Evolutionary conservation across 1,139 yeast genomes (phyloP).

Genomic region (Sugiyamaella novakii): DNA sequence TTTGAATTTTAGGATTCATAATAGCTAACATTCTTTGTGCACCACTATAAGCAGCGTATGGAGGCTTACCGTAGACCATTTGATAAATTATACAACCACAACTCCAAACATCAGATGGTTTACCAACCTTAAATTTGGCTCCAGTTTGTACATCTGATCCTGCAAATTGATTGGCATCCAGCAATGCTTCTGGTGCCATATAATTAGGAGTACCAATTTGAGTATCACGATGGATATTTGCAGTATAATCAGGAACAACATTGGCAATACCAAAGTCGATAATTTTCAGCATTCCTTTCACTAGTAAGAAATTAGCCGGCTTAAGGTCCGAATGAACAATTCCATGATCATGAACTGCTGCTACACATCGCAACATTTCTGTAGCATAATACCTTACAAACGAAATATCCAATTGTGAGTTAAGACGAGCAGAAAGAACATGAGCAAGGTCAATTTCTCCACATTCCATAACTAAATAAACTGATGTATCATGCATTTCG

Average conservation of each 20-base stretch:
- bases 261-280: conserved; percentile 97
- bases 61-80: conserved; percentile 92
- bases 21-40: conserved; percentile 82
- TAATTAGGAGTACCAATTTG: conserved; percentile 96
- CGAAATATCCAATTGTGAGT: conserved; percentile 59
- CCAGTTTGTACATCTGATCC: conserved; percentile 27
- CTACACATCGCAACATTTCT: conserved; percentile 81
- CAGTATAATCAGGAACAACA: conserved; percentile 90
- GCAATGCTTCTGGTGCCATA: conserved; percentile 96
- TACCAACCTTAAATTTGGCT: conserved; percentile 71
- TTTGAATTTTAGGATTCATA: conserved; percentile 79
- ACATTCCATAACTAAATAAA: conserved; percentile 87
- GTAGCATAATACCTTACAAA: conserved; percentile 80
- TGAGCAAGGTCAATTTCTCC: conserved; percentile 92
- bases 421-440: conserved; percentile 63
- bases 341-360: conserved; percentile 83
- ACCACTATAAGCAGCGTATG: conserved; percentile 80
- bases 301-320: conserved; percentile 92
- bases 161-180: conserved; percentile 54
- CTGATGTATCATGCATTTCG: conserved; percentile 63
- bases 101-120: conserved; percentile 97
- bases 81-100: conserved; percentile 96
- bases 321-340: conserved; percentile 94
- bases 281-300: conserved; percentile 78
- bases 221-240: conserved; percentile 83